Evolutionary conservation across 257 asterid genomes (phyloP).

Genomic region (Gentiana dahurica): DNA sequence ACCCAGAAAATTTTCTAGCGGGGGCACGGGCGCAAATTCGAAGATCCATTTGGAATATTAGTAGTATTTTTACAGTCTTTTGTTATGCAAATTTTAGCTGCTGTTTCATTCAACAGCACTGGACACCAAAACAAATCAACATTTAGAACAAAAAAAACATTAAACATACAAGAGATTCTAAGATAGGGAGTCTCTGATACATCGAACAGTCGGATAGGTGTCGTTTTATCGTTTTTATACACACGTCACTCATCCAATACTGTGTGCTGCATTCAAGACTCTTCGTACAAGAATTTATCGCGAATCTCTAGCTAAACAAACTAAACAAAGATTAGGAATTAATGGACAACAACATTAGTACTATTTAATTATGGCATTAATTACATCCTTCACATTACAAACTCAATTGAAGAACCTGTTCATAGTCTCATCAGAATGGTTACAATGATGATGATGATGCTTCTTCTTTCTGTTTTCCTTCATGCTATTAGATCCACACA

Average conservation of each 20-base stretch:
- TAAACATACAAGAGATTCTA: no score
- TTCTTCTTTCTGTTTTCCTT: constrained; percentile 16
- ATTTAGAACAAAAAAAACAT: neutral
- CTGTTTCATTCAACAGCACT: neutral
- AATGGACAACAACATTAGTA: neutral
- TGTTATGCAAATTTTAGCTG: neutral
- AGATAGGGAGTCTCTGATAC: no score
- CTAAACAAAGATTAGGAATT: neutral
- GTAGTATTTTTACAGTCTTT: neutral
- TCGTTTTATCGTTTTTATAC: no score
- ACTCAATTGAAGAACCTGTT: constrained; percentile 12
- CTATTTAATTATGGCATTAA: no score
- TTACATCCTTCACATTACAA: neutral
- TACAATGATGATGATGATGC: constrained; percentile 6
- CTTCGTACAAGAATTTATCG: no score
- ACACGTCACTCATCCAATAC: no score
- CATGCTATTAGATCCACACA: constrained; percentile 44
- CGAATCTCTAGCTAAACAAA: no score
- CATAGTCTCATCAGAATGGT: constrained; percentile 12
- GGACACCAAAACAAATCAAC: neutral
- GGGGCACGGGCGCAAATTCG: no score
- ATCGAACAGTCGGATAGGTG: no score
- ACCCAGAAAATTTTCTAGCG: no score
- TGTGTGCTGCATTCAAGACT: no score
- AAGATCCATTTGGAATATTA: neutral